Evolutionary conservation across 148 eudicot genomes (phyloP).

Genomic region (Cornus kousa): DNA sequence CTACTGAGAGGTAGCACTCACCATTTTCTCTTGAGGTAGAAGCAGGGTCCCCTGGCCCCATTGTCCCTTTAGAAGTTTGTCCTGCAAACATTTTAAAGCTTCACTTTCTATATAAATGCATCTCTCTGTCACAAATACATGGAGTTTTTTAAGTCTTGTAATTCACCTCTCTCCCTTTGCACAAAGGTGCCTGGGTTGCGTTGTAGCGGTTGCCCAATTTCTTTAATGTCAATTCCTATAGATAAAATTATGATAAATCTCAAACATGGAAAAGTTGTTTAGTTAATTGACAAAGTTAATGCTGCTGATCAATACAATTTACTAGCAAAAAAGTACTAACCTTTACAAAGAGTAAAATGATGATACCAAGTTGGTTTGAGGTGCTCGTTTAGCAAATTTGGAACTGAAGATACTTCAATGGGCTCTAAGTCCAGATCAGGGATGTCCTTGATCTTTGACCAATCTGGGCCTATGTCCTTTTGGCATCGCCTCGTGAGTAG

Average conservation of each 20-base stretch:
- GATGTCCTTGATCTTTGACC: slow-evolving; percentile 24
- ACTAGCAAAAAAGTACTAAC: no score
- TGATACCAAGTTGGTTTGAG: not conserved
- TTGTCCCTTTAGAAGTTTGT: not conserved
- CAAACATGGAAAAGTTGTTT: not conserved
- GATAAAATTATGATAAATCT: not conserved
- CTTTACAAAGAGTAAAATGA: no score
- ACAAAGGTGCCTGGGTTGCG: not conserved
- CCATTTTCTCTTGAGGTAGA: not conserved
- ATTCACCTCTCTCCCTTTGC: not conserved
- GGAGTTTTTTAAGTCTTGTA: not conserved
- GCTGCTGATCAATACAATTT: not conserved
- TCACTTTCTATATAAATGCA: not conserved
- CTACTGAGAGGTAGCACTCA: not conserved
- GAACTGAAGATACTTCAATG: not conserved
- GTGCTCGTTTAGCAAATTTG: not conserved
- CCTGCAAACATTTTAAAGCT: not conserved
- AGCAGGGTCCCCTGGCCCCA: not conserved
- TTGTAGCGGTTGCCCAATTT: not conserved
- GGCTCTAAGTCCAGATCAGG: slow-evolving; percentile 26
- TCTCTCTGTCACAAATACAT: not conserved
- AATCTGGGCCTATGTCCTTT: slow-evolving; percentile 17
- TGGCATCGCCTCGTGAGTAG: slow-evolving; percentile 18
- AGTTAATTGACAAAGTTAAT: no score
- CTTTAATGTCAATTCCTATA: not conserved